phyloP scores from a whole-genome alignment of 2,329 filamentous ascomycete genomes.

The Colletotrichum tofieldiae region DNA sequence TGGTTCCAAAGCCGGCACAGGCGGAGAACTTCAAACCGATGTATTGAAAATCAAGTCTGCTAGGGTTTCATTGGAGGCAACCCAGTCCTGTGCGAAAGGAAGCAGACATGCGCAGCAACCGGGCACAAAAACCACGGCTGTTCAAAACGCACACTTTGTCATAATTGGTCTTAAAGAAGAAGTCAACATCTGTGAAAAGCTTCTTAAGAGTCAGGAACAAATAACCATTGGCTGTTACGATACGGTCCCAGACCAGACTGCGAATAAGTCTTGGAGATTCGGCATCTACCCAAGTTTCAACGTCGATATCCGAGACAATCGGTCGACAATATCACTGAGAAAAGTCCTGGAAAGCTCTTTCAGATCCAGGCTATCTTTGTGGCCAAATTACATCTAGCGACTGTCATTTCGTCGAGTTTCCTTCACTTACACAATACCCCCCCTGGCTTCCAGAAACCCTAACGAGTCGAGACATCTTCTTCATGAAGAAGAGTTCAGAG shows the following conservation, averaged over 20 bases:
- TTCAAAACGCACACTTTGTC: too few species aligned
- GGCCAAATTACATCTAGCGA: constrained; percentile 41
- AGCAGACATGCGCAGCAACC: too few species aligned
- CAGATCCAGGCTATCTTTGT: not conserved
- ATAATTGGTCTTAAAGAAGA: too few species aligned
- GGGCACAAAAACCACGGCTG: too few species aligned
- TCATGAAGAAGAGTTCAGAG: constrained; percentile 29
- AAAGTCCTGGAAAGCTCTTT: constrained; percentile 20
- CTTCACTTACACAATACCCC: constrained; percentile 46
- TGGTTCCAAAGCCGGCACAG: too few species aligned
- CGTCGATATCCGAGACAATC: not conserved
- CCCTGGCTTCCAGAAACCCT: constrained; percentile 44
- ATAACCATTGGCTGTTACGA: not conserved
- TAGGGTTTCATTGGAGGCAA: too few species aligned
- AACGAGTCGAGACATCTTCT: constrained; percentile 28
- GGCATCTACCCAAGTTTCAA: not conserved
- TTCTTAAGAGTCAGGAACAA: too few species aligned
- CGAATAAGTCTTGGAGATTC: not conserved
- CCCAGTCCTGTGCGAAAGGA: too few species aligned
- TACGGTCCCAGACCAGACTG: not conserved
- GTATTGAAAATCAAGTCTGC: too few species aligned
- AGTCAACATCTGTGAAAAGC: too few species aligned
- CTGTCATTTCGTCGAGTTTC: constrained; percentile 45
- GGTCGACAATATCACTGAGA: not conserved
- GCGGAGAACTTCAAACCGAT: too few species aligned